Base-by-base conservation (phyloP, 345 rosid genomes). In the Capsella bursapastoris region DNA sequence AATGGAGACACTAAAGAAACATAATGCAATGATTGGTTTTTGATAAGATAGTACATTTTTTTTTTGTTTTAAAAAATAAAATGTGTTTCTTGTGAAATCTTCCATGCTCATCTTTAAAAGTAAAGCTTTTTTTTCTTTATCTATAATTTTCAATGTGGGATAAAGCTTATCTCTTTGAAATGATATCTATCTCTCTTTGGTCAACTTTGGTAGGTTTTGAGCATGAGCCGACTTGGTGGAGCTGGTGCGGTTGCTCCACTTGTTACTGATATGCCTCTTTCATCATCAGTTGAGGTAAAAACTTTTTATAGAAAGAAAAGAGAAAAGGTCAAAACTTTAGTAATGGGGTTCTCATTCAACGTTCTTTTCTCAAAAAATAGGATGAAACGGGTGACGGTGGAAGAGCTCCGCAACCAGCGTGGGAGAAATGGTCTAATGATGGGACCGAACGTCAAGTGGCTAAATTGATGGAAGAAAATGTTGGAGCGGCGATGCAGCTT, bases 231-330 rank as follows among this genome's bases (percentile, higher is more conserved):
- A 77, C 79, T 92, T 85, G 99, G 99, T 12, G 98, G 87, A 66
- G 93, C 99, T 51, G 98, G 98, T 74, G 99, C 99, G 1, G 99
- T 96, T 66, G 99, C 97, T 45, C 98, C 98, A 75, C 98, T 96
- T 67, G 98, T 96, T 60, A 88, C 97, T 27, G 97, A 96, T 75
- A 84, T 89, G 72, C 98, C 99, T 68, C 79, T 90, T 60, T 86
- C 98, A 64, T 78, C 81, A 55, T 89, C 98, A 68, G 87, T 92
- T 48, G 96, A 96, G 97, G 99, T 92, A 83, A 73, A 75, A 51
- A 49, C 15, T 29, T 29, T 64, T 34, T 11, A 5, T 0, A 38
- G 41, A 3, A 25, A 25, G 22, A 48, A 49, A 59, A 6, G 1
- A 35, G 32, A 50, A 65, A 71, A 77, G 27, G 35, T 58, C 4